Conservation (phyloP, 2,329 filamentous ascomycete genomes). For the Thielaviopsis musarum region DNA sequence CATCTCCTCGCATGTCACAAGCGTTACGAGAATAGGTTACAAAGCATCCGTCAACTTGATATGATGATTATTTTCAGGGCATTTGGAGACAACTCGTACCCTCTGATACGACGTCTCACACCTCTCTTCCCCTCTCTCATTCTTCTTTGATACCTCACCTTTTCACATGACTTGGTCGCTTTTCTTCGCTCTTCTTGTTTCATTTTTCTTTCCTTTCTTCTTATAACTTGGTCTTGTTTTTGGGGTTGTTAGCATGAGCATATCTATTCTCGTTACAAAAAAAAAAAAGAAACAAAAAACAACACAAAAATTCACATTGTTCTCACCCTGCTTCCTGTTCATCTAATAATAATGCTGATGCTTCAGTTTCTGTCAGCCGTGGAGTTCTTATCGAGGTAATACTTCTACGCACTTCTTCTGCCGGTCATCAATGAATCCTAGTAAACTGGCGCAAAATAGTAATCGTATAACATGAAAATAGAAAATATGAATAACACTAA, state of each 20-base stretch:
- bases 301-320: not conserved
- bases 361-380: not conserved
- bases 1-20: not conserved
- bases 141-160: not conserved
- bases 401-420: not conserved
- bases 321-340: not conserved
- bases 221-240: not conserved
- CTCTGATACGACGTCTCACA: not conserved
- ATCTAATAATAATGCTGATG: not conserved
- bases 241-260: not conserved
- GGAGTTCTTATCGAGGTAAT: not conserved
- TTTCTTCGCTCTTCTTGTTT: not conserved
- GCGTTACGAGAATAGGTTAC: not conserved
- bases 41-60: not conserved
- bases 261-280: not conserved
- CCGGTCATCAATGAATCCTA: too few species aligned
- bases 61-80: not conserved
- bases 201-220: not conserved
- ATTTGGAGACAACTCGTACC: not conserved
- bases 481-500: constrained; percentile 2
- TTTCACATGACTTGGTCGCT: not conserved
- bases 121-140: not conserved
- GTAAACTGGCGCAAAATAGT: not conserved
- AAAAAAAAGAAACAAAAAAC: not conserved
- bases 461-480: not conserved